Percentiles rank a stretch among this genome's conserved stretches.
Evolutionary conservation across 352 stramenopile genomes (phyloP).

Genomic region (Hyaloperonospora arabidopsidis): DNA sequence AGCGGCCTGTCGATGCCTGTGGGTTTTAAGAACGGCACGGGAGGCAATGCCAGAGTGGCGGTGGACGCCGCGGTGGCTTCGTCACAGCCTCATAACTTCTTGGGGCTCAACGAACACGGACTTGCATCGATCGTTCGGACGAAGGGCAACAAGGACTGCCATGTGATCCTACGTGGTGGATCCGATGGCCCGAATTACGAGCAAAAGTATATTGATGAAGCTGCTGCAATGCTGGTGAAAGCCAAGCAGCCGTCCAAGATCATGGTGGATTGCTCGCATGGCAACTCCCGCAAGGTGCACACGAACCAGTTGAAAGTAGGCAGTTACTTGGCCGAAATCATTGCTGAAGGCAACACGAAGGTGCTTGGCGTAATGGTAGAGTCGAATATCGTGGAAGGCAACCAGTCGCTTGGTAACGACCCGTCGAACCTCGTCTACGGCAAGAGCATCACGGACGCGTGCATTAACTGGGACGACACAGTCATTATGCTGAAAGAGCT

Average conservation of each 20-base stretch:
- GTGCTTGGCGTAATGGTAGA: slow-evolving; percentile 85
- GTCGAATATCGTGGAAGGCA: slow-evolving; percentile 81
- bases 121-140: slow-evolving; percentile 78
- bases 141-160: slow-evolving; percentile 79
- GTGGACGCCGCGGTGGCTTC: slow-evolving; percentile 65
- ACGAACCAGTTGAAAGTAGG: slow-evolving; percentile 77
- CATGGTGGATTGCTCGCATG: slow-evolving; percentile 87
- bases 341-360: slow-evolving; percentile 56
- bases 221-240: slow-evolving; percentile 51
- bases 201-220: slow-evolving; percentile 59
- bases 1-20: slow-evolving; percentile 78
- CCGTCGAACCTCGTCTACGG: slow-evolving; percentile 68
- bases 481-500: slow-evolving; percentile 53
- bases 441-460: slow-evolving; percentile 84
- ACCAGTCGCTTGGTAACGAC: slow-evolving; percentile 69
- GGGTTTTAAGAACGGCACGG: slow-evolving; percentile 82
- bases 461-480: slow-evolving; percentile 81
- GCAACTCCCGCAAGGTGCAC: slow-evolving; percentile 81
- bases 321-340: slow-evolving; percentile 52
- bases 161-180: slow-evolving; percentile 77
- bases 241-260: slow-evolving; percentile 62
- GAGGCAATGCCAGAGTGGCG: slow-evolving; percentile 72
- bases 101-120: slow-evolving; percentile 75
- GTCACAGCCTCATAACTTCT: slow-evolving; percentile 72
- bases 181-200: slow-evolving; percentile 77